Evolutionary conservation across 164 flowering plant species (phyloP), one percentile per base, ranked within the genome.

Genomic region (Cinnamomum micranthum): DNA sequence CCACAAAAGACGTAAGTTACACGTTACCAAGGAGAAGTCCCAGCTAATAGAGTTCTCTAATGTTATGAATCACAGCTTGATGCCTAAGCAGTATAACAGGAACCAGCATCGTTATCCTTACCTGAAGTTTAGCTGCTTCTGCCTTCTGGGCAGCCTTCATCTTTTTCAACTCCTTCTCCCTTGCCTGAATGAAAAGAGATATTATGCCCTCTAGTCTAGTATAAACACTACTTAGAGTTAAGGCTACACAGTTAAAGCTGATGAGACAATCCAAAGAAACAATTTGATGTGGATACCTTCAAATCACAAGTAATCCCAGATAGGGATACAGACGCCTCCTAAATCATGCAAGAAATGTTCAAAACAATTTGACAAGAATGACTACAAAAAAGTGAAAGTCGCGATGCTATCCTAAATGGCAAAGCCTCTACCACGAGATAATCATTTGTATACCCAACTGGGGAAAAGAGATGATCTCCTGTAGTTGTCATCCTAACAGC

Each of bases 131-230:
- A 2, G 89, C 86, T 24, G 83, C 83, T 78, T 84, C 89, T 58
- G 91, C 91, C 76, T 92, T 94, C 74, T 88, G 86, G 31, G 78
- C 79, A 65, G 94, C 93, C 85, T 94, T 94, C 0, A 76, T 82
- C 72, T 88, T 94, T 80, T 92, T 92, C 82, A 89, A 60, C 80
- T 91, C 97, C 77, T 94, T 94, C 74, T 86, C 97, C 73, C 77
- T 88, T 2, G 98, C 97, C 98, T 94, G 77, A 27, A 59, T n/a
- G 58, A 23, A 68, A 74, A 75, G 22, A 31, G 6, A 72, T 24
- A 25, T 27, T 12, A 58, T 14, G 27, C 9, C 22, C 60, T 31
- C 14, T 23, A 6, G 17, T 19, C 13, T 47, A 24, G n/a, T n/a
- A n/a, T n/a, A 24, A 47, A 59, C 12, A 58, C 1, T 41, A 20